Conservation (phyloP, 331 rosid genomes). For the Malus hybrid region DNA sequence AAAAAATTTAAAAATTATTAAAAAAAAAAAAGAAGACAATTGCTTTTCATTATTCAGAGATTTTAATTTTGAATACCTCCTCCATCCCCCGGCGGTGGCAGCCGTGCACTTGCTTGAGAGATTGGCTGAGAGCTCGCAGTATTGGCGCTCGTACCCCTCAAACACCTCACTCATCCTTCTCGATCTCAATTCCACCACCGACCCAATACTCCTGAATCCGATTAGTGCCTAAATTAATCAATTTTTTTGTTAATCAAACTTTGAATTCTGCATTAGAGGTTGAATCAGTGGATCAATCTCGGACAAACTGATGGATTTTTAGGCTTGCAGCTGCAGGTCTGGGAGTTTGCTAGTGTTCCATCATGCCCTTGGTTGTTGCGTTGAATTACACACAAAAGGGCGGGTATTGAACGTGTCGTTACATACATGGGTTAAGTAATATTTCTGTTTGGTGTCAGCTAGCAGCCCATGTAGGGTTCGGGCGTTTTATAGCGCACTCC, state of each 20-base stretch:
- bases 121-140: constrained; percentile 46
- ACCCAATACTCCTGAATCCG: constrained; percentile 1
- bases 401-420: neutral
- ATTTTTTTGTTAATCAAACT: neutral
- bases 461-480: neutral
- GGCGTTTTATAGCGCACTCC: constrained; percentile 14
- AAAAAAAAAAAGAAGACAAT: too few species aligned
- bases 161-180: constrained; percentile 50
- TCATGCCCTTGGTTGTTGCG: neutral
- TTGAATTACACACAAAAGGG: neutral
- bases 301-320: neutral
- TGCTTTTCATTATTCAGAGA: neutral
- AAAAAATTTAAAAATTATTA: too few species aligned
- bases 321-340: neutral
- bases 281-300: too few species aligned
- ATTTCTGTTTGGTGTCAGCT: neutral
- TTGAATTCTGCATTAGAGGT: neutral
- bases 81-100: constrained; percentile 27
- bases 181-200: constrained; percentile 19
- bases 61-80: constrained; percentile 29
- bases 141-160: constrained; percentile 58
- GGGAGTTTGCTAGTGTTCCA: neutral
- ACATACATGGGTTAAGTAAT: neutral
- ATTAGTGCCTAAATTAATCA: neutral
- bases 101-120: constrained; percentile 40